Evolutionary conservation across 306 rosid species (phyloP), one percentile per base, ranked within the genome.

Genomic region (Aeschynomene evenia): DNA sequence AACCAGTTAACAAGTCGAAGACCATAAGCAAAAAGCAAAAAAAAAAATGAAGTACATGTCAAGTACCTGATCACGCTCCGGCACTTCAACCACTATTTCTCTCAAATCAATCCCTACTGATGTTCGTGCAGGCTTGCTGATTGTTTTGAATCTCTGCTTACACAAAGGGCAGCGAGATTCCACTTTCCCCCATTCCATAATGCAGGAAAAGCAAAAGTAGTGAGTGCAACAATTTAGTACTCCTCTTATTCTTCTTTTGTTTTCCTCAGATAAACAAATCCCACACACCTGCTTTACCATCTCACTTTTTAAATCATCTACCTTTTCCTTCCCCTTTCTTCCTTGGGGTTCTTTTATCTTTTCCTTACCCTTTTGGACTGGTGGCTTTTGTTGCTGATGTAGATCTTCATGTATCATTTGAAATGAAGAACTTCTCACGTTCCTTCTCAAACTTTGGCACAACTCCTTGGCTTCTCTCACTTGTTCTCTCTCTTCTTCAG

Each of bases 401-500:
- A 70, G 64, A 68, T 67, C 63, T 42, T 59, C 83, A 14, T 20
- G 66, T 21, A 61, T 76, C 18, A 62, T 65, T 48, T 68, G 75
- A 63, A 67, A 53, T 48, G 84, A 75, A 55, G 94, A 77, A 67
- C 82, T 85, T 79, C 87, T 80, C 76, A 68, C 62, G 79, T 80
- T 86, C 53, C 72, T 75, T 77, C 79, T 74, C 73, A 80, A 70
- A 51, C 12, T 58, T 72, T 74, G 81, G 73, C 85, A 85, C 74
- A 89, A 78, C 82, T 75, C 78, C 80, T 49, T 69, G 31, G 97
- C 96, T 91, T 95, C 99, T 83, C 92, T 83, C 59, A 95, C 84
- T 77, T 91, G 98, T 77, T 91, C 95, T 73, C 96, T 95, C 80
- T 95, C 99, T 81, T 95, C 99, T 83, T 95, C 99, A n/a, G 99